Percentiles rank a stretch among this genome's conserved stretches.
Evolutionary conservation across 345 rosid genomes (phyloP).

Genomic region (Abelmoschus esculentus): DNA sequence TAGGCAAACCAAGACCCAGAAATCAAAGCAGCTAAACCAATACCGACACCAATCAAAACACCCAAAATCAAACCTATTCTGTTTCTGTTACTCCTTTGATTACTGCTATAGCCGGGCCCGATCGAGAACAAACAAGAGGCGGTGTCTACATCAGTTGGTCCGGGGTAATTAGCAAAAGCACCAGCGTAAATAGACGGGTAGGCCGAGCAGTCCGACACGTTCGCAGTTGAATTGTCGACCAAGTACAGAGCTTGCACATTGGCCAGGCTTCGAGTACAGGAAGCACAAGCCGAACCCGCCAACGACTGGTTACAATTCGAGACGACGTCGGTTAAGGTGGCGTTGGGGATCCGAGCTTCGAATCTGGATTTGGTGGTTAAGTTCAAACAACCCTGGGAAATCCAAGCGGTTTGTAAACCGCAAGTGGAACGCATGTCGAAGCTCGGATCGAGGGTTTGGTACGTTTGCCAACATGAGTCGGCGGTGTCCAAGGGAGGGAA

Average conservation of each 20-base stretch:
- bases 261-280: conserved; percentile 54
- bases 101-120: conserved; percentile 15
- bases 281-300: conserved; percentile 62
- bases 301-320: conserved; percentile 57
- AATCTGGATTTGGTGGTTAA: conserved; percentile 53
- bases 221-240: conserved; percentile 46
- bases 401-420: conserved; percentile 71
- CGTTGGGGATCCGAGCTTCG: conserved; percentile 35
- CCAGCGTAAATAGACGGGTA: conserved; percentile 67
- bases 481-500: conserved; percentile 51
- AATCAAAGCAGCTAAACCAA: conserved; percentile 26
- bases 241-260: conserved; percentile 36
- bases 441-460: conserved; percentile 38
- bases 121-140: conserved; percentile 58
- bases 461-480: conserved; percentile 59
- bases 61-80: conserved; percentile 27
- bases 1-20: conserved; percentile 40
- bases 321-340: conserved; percentile 23
- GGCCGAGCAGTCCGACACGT: conserved; percentile 55
- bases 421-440: conserved; percentile 52
- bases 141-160: conserved; percentile 61
- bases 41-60: conserved; percentile 19
- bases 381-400: conserved; percentile 69
- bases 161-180: conserved; percentile 46
- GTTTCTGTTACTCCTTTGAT: conserved; percentile 18